phyloP scores from a whole-genome alignment of 257 asterid species.

The Penstemon eatonii region DNA sequence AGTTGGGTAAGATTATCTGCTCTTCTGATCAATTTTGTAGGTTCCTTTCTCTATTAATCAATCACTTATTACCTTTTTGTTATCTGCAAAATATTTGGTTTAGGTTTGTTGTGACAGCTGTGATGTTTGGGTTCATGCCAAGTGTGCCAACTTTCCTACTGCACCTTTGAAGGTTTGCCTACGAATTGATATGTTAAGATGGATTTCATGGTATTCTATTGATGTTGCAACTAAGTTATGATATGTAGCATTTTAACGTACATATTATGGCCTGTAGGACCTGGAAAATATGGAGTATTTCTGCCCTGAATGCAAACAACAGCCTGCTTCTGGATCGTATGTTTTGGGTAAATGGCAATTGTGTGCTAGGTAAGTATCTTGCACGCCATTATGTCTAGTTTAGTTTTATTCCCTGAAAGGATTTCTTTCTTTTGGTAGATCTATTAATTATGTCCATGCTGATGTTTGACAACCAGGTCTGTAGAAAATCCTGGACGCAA shows the following conservation, averaged over 20 bases:
- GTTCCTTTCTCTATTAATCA: conserved; percentile 7
- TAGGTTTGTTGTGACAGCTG: conserved; percentile 94
- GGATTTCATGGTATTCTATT: conserved; percentile 21
- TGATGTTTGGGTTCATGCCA: conserved; percentile 96
- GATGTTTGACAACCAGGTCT: conserved; percentile 42
- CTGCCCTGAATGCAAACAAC: conserved; percentile 83
- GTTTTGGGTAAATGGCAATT: conserved; percentile 37
- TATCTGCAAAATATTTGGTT: conserved; percentile 28
- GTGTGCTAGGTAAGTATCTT: conserved; percentile 45
- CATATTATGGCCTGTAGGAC: conserved; percentile 46
- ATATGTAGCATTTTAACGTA: conserved; percentile 27
- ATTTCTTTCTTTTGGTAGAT: not conserved
- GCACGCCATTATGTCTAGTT: conserved; percentile 22
- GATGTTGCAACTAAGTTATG: conserved; percentile 21
- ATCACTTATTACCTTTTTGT: conserved; percentile 11
- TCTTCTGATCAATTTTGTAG: conserved; percentile 17
- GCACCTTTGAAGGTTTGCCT: conserved; percentile 60
- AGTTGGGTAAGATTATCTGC: conserved; percentile 70
- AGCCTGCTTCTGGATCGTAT: conserved; percentile 38
- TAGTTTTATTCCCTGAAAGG: conserved; percentile 5
- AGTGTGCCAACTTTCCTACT: conserved; percentile 70
- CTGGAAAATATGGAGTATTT: conserved; percentile 55
- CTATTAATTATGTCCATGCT: conserved; percentile 25
- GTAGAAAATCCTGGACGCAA: conserved; percentile 44
- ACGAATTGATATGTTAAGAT: conserved; percentile 24